Conservation (phyloP, 108 stramenopile species). For the Skeletonema menzelii region DNA sequence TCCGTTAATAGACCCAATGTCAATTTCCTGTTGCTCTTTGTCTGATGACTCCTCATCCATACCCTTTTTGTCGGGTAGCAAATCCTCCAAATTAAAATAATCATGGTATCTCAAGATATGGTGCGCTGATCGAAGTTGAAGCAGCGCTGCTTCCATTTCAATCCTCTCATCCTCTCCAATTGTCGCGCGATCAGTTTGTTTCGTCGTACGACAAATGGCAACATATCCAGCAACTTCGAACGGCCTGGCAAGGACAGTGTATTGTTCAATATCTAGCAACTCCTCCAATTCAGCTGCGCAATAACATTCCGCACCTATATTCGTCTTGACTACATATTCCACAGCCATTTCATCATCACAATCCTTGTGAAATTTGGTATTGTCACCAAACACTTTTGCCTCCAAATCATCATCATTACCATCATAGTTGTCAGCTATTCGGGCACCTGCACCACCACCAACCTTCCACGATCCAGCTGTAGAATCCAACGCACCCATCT, state of each 20-base stretch:
- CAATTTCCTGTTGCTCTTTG: conserved; percentile 6
- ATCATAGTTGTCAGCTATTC: not conserved
- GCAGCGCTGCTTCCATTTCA: conserved; percentile 22
- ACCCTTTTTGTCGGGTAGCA: conserved; percentile 11
- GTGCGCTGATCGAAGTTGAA: conserved; percentile 54
- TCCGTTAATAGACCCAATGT: conserved; percentile 29
- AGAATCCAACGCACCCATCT: conserved; percentile 16
- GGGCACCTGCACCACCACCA: not conserved
- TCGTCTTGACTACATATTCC: conserved; percentile 52
- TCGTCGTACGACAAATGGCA: conserved; percentile 21
- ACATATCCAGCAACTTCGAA: conserved; percentile 64
- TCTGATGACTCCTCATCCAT: not conserved
- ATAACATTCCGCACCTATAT: conserved; percentile 68
- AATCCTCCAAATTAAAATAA: conserved; percentile 56
- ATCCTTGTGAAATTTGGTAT: conserved; percentile 12
- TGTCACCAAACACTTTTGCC: conserved; percentile 44
- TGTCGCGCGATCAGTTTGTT: not conserved
- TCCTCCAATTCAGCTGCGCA: conserved; percentile 59
- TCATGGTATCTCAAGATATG: conserved; percentile 64
- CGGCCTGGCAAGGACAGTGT: conserved; percentile 49
- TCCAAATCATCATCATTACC: not conserved
- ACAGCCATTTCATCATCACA: not conserved
- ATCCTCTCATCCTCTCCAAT: conserved; percentile 9
- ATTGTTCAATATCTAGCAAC: conserved; percentile 19
- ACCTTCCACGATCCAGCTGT: conserved; percentile 27